These are phyloP conservation scores for Psilocybe cyanescens DNA, from an alignment of 768 basidiomycete species.

Conservation along the genomic window DNA sequence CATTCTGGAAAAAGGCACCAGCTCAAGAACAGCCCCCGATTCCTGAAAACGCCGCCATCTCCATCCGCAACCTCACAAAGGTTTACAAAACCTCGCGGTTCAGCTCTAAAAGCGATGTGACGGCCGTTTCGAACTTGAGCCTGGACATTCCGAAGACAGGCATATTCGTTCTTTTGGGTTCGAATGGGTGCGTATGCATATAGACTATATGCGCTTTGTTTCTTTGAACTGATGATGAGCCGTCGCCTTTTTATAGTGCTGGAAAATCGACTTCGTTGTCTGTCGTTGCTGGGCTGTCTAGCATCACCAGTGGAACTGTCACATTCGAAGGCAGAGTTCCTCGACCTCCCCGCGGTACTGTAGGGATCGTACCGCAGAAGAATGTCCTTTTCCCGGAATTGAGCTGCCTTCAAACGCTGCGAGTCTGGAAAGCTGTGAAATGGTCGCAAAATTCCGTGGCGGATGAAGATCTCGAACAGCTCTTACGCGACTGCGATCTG, in stretches of 20 bases:
- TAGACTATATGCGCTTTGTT: not conserved
- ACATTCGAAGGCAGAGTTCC: constrained; percentile 55
- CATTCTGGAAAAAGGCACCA: constrained; percentile 1
- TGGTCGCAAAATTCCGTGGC: constrained; percentile 45
- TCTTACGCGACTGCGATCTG: constrained; percentile 77
- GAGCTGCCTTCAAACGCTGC: constrained; percentile 72
- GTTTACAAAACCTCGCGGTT: constrained; percentile 57
- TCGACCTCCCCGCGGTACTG: constrained; percentile 61
- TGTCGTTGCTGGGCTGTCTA: constrained; percentile 65
- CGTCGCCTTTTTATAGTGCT: constrained; percentile 46
- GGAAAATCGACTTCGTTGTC: constrained; percentile 79
- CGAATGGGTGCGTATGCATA: constrained; percentile 55
- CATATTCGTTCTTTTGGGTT: constrained; percentile 76
- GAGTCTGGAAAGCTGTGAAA: constrained; percentile 77
- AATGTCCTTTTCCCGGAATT: constrained; percentile 83
- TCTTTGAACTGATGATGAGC: not conserved
- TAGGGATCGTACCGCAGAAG: constrained; percentile 84
- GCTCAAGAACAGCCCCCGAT: not conserved
- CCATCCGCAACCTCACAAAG: constrained; percentile 63
- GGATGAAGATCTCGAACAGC: constrained; percentile 64
- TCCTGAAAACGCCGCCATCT: constrained; percentile 55
- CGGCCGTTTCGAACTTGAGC: constrained; percentile 68
- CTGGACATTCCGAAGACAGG: constrained; percentile 72
- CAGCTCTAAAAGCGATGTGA: constrained; percentile 50
- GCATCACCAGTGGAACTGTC: constrained; percentile 61